Percentiles rank a stretch among this genome's conserved stretches.
Evolutionary conservation across 805 yeast genomes (phyloP).

Genomic region (Scheffersomyces lignosus): DNA sequence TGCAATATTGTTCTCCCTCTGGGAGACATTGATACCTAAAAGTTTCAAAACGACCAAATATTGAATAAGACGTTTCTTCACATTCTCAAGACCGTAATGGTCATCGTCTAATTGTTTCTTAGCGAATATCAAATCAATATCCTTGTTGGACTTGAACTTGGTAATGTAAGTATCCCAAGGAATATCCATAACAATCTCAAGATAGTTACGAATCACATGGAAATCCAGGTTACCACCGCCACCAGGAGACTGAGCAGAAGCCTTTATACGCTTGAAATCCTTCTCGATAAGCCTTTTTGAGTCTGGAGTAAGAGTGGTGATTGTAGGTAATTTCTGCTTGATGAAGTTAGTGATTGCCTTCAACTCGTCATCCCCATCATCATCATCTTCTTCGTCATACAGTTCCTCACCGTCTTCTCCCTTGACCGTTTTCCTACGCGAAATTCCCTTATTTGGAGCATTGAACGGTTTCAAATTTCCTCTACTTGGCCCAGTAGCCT

Average conservation of each 20-base stretch:
- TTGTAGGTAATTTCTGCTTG: slow-evolving; percentile 34
- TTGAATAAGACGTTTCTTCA: slow-evolving; percentile 73
- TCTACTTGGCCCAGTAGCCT: slow-evolving; percentile 1
- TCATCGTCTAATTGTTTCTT: slow-evolving; percentile 39
- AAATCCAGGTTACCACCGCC: slow-evolving; percentile 50
- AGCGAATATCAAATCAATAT: slow-evolving; percentile 49
- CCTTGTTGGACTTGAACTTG: slow-evolving; percentile 35
- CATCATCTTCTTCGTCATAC: slow-evolving; percentile 29
- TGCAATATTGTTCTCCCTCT: slow-evolving; percentile 3
- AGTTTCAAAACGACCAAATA: slow-evolving; percentile 77
- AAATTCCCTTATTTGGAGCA: slow-evolving; percentile 6
- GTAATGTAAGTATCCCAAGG: slow-evolving; percentile 53
- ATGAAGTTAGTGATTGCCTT: slow-evolving; percentile 37
- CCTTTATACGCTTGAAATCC: slow-evolving; percentile 56
- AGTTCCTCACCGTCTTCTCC: slow-evolving; percentile 11
- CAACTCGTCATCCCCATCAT: slow-evolving; percentile 46
- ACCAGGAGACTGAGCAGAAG: slow-evolving; percentile 47
- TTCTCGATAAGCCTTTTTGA: slow-evolving; percentile 40
- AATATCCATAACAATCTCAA: slow-evolving; percentile 63
- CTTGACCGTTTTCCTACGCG: slow-evolving; percentile 6
- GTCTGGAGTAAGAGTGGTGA: slow-evolving; percentile 34
- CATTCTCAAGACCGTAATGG: slow-evolving; percentile 48
- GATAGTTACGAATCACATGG: slow-evolving; percentile 62
- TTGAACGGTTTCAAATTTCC: slow-evolving; percentile 1
- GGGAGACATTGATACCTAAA: slow-evolving; percentile 39